Conservation (phyloP, 192 early-diverging fungal genomes). For the Podila epigama region DNA sequence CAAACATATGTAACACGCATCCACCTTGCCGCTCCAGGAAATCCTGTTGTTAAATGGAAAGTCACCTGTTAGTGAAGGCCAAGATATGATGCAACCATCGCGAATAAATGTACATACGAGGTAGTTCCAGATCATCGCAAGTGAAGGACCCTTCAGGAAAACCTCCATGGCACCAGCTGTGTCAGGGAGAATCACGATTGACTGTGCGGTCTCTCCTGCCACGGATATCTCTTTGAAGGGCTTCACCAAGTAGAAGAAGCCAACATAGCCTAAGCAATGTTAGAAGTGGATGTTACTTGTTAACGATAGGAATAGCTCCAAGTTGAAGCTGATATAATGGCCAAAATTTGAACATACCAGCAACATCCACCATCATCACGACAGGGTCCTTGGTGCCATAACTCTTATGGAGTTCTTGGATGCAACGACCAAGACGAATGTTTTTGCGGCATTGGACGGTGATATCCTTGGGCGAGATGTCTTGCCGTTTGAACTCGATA, state of each 20-base stretch:
- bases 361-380: background rate
- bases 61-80: too few species aligned
- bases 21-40: too few species aligned
- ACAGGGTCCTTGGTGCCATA: background rate
- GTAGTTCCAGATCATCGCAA: slow-evolving; percentile 22
- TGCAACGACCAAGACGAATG: slow-evolving; percentile 6
- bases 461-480: background rate
- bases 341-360: background rate
- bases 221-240: slow-evolving; percentile 12
- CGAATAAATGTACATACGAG: slow-evolving; percentile 10
- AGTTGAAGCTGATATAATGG: too few species aligned
- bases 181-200: slow-evolving; percentile 14
- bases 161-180: slow-evolving; percentile 22
- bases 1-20: too few species aligned
- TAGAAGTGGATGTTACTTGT: slow-evolving; percentile 9
- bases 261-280: slow-evolving; percentile 16
- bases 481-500: background rate
- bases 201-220: slow-evolving; percentile 9
- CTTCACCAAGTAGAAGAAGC: slow-evolving; percentile 19
- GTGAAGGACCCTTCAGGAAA: slow-evolving; percentile 14
- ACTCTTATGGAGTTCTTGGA: background rate
- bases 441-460: slow-evolving; percentile 4
- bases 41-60: too few species aligned
- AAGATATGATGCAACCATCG: too few species aligned
- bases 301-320: too few species aligned